phyloP scores from a whole-genome alignment of 192 early-diverging fungal species.

The Mortierella antarctica region DNA sequence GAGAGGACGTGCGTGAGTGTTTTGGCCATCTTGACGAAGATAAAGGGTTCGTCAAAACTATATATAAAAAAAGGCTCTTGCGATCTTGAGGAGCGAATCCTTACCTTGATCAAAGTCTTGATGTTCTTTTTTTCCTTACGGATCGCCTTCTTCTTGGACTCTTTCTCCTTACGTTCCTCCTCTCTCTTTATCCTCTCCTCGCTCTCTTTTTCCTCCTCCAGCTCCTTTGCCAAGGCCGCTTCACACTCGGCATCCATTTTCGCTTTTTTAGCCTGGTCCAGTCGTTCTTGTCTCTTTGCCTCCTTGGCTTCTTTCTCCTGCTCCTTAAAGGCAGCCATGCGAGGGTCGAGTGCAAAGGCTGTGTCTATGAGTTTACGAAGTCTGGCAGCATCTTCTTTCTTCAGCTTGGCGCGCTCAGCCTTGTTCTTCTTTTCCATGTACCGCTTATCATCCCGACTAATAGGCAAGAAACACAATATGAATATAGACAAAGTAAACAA shows the following conservation, averaged over 20 bases:
- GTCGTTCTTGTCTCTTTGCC: conserved; percentile 71
- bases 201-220: conserved; percentile 56
- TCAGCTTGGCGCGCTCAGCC: conserved; percentile 73
- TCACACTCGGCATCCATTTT: conserved; percentile 43
- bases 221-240: conserved; percentile 43
- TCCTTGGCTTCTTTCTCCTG: conserved; percentile 74
- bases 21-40: not conserved
- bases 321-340: conserved; percentile 78
- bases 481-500: not conserved
- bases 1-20: no score
- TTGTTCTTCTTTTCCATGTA: conserved; percentile 83
- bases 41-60: not conserved
- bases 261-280: conserved; percentile 59
- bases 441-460: conserved; percentile 80
- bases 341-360: conserved; percentile 78
- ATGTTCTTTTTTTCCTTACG: conserved; percentile 83
- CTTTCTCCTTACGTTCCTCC: conserved; percentile 65
- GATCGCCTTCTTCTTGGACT: conserved; percentile 62
- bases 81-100: not conserved
- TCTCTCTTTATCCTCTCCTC: conserved; percentile 62
- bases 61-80: not conserved
- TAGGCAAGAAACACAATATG: no score
- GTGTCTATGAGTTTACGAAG: conserved; percentile 63
- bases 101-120: conserved; percentile 62
- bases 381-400: conserved; percentile 86